Conservation (phyloP, 768 basidiomycete genomes). For the Suillus spraguei region DNA sequence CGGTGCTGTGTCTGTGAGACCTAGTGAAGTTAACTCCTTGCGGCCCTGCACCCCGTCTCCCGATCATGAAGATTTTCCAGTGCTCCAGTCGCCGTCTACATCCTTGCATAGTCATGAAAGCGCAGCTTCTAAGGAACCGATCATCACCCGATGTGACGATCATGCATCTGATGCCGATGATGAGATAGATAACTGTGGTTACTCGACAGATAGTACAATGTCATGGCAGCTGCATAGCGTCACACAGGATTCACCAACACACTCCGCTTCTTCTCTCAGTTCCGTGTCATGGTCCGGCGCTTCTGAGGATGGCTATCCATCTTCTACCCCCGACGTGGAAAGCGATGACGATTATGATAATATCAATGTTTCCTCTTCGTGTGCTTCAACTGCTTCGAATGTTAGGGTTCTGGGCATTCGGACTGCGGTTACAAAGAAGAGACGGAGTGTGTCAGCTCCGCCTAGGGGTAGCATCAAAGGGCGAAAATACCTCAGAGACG, state of each 20-base stretch:
- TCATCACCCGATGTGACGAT: background rate
- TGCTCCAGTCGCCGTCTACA: constrained; percentile 23
- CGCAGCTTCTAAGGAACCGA: constrained; percentile 15
- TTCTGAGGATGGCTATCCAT: constrained; percentile 16
- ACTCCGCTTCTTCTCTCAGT: background rate
- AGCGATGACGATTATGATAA: constrained; percentile 21
- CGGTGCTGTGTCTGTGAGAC: constrained; percentile 24
- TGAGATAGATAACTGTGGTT: constrained; percentile 20
- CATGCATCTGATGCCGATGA: constrained; percentile 9
- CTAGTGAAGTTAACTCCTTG: constrained; percentile 30
- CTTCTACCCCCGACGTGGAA: constrained; percentile 20
- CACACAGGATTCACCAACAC: constrained; percentile 2
- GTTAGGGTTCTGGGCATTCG: constrained; percentile 6
- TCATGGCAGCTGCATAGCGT: constrained; percentile 7
- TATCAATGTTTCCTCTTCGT: constrained; percentile 20
- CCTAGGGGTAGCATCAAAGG: constrained; percentile 10
- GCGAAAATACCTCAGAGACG: constrained; percentile 11
- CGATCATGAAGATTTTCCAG: constrained; percentile 21
- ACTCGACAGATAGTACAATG: constrained; percentile 26
- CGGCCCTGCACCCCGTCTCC: constrained; percentile 27
- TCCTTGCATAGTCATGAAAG: constrained; percentile 13
- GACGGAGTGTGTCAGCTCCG: background rate
- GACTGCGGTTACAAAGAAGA: background rate
- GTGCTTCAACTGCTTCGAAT: constrained; percentile 24
- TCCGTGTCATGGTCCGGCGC: constrained; percentile 16